Evolutionary conservation across 345 rosid genomes (phyloP), one percentile per base, ranked within the genome.

Genomic region (Ricinus communis): DNA sequence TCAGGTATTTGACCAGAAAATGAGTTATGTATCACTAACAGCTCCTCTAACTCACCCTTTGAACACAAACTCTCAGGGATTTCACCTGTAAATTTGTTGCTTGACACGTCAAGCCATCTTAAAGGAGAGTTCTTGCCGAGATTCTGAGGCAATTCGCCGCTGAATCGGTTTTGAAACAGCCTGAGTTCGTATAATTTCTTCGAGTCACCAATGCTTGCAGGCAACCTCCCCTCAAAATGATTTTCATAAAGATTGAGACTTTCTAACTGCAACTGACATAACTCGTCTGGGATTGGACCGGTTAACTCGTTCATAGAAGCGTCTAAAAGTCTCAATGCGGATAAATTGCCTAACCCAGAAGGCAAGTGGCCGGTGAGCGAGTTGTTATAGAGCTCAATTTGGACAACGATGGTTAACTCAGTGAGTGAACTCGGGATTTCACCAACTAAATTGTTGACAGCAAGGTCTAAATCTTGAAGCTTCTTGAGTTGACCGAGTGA

Each of bases 301-400:
- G 81, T 81, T 62, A 96, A 76, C 31, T 55, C 76, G 80, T 96
- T 96, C 99, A 91, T 96, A 10, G 99, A 89, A 27, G 86, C 90
- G 81, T 96, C 99, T 8, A 96, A 79, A 27, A 87, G 86, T 60
- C 96, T 83, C 81, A 96, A 71, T 0, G 70, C 72, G 11, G 88
- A 85, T 79, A 91, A 70, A 33, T 88, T 87, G n/a, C 88, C 86
- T 47, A 87, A 76, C 65, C 89, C 90, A 14, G 22, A 45, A 36
- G 98, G 98, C 31, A 96, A 63, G 40, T 66, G 76, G 12, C 99
- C 99, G 25, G 86, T 82, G 66, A 96, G 68, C 67, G 97, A 85
- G 93, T 96, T 96, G 84, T 96, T 93, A 75, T 93, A 96, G 2
- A 96, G 91, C 87, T 96, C 99, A 56, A 96, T 85, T 79, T 96